Percentiles rank a stretch among this genome's conserved stretches.
Evolutionary conservation across 2,329 filamentous ascomycete species (phyloP).

Genomic region (Bipolaris oryzae): DNA sequence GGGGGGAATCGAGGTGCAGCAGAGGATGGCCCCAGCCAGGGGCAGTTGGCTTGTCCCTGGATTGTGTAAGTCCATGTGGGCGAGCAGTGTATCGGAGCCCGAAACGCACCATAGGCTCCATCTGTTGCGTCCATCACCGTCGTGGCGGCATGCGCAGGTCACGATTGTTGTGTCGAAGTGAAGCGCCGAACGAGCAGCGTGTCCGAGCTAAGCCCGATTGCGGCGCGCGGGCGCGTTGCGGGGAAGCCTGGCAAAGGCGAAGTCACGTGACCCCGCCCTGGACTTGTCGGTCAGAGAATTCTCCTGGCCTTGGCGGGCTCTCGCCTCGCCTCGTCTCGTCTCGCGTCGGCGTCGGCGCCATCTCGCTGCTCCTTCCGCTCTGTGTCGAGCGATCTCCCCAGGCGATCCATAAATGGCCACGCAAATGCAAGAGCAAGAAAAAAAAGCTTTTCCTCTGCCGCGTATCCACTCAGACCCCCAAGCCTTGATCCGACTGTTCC

Average conservation of each 20-base stretch:
- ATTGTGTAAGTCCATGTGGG: slow-evolving; percentile 15
- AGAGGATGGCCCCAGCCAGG: slow-evolving; percentile 71
- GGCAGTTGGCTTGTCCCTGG: slow-evolving; percentile 45
- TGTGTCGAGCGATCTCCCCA: slow-evolving; percentile 7
- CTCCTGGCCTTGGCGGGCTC: neutral
- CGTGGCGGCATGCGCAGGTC: slow-evolving; percentile 24
- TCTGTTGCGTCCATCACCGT: slow-evolving; percentile 32
- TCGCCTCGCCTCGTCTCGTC: neutral
- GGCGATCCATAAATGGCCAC: slow-evolving; percentile 7
- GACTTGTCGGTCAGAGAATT: neutral
- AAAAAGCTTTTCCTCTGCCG: slow-evolving; percentile 13
- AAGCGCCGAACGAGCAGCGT: slow-evolving; percentile 17
- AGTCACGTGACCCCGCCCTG: slow-evolving; percentile 7
- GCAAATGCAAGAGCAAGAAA: neutral
- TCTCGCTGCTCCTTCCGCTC: slow-evolving; percentile 12
- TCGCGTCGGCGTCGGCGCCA: neutral
- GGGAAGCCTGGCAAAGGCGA: slow-evolving; percentile 14
- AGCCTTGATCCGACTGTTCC: neutral
- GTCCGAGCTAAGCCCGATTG: slow-evolving; percentile 16
- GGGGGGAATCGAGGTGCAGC: slow-evolving; percentile 83
- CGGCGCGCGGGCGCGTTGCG: slow-evolving; percentile 22
- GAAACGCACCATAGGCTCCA: slow-evolving; percentile 37
- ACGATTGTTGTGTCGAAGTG: slow-evolving; percentile 21
- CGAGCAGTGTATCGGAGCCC: no score
- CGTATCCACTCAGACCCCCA: slow-evolving; percentile 4